These are phyloP conservation scores for Sporormia fimetaria DNA, from an alignment of 495 filamentous ascomycete genomes.

Conservation along the genomic window DNA sequence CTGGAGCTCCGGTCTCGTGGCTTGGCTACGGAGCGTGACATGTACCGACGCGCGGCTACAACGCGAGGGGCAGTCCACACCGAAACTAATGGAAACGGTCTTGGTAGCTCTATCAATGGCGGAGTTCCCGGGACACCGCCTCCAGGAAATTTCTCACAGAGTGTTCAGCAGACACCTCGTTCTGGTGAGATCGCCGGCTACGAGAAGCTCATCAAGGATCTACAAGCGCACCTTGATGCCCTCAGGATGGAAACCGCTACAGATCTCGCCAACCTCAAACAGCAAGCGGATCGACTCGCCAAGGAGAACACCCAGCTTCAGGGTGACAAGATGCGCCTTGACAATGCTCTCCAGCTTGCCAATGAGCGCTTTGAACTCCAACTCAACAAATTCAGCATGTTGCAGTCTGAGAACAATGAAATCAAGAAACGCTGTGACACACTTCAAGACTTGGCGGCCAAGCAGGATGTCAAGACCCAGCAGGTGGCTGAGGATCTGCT, in stretches of 20 bases:
- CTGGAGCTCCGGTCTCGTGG: constrained; percentile 73
- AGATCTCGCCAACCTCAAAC: constrained; percentile 67
- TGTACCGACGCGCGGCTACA: constrained; percentile 88
- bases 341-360: constrained; percentile 68
- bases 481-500: constrained; percentile 89
- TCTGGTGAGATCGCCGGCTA: constrained; percentile 47
- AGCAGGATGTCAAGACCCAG: constrained; percentile 79
- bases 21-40: constrained; percentile 89
- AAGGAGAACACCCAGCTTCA: constrained; percentile 71
- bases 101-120: constrained; percentile 53
- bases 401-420: constrained; percentile 73
- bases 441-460: constrained; percentile 69
- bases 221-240: constrained; percentile 81
- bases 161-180: constrained; percentile 35
- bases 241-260: constrained; percentile 74
- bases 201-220: constrained; percentile 60
- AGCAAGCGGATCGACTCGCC: constrained; percentile 74
- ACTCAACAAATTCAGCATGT: constrained; percentile 71
- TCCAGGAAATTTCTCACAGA: constrained; percentile 30
- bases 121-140: constrained; percentile 35
- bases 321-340: constrained; percentile 62
- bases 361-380: constrained; percentile 79
- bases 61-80: constrained; percentile 54
- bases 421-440: constrained; percentile 66
- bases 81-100: constrained; percentile 47